These are phyloP conservation scores for Penicillium nordicum DNA, from an alignment of 2,329 filamentous ascomycete genomes.

Conservation along the genomic window DNA sequence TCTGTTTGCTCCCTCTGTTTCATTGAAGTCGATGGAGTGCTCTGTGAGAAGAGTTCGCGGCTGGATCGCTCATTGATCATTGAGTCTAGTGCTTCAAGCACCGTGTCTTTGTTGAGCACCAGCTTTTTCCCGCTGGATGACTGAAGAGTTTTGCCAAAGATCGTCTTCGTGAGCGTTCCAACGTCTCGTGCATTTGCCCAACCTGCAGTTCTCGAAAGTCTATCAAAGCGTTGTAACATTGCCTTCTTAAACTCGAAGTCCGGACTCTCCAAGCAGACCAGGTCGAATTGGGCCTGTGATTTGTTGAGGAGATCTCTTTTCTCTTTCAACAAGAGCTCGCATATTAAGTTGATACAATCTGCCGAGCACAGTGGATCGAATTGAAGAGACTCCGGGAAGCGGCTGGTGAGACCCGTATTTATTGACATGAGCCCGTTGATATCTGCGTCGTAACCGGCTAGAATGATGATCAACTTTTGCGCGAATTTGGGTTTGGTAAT, in stretches of 20 bases:
- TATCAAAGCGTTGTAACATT: conserved; percentile 34
- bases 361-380: conserved; percentile 50
- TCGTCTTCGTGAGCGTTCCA: conserved; percentile 49
- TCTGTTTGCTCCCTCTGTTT: neutral
- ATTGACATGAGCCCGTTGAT: conserved; percentile 61
- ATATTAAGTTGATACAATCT: conserved; percentile 49
- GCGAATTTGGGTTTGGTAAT: conserved; percentile 57
- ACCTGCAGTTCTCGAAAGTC: conserved; percentile 43
- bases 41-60: neutral
- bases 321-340: conserved; percentile 25
- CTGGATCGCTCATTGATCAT: conserved; percentile 18
- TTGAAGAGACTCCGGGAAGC: conserved; percentile 61
- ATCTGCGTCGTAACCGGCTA: conserved; percentile 66
- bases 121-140: conserved; percentile 9
- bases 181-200: conserved; percentile 67
- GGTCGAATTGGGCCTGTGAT: neutral
- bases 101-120: conserved; percentile 2
- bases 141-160: conserved; percentile 42
- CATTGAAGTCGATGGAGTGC: too few relatives aligned
- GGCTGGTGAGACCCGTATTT: conserved; percentile 62
- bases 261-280: neutral
- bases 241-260: neutral
- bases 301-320: neutral
- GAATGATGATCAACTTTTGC: conserved; percentile 61
- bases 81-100: conserved; percentile 11